Evolutionary conservation across 345 rosid genomes (phyloP).

Genomic region (Dimocarpus longan): DNA sequence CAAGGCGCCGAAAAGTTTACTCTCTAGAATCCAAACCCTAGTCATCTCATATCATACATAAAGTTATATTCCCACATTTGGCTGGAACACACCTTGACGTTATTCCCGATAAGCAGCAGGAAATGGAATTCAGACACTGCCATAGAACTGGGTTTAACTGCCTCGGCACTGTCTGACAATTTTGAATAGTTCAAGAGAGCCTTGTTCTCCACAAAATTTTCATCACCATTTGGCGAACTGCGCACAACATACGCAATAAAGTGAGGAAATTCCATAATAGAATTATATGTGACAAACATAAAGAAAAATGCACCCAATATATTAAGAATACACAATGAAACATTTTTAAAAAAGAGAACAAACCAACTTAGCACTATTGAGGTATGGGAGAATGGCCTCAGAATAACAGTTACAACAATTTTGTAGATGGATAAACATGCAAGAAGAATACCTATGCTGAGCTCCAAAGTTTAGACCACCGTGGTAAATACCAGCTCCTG

Average conservation of each 20-base stretch:
- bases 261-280: slow-evolving; percentile 12
- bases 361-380: not conserved
- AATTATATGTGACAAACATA: not conserved
- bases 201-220: slow-evolving; percentile 97
- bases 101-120: slow-evolving; percentile 88
- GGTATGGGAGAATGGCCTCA: not conserved
- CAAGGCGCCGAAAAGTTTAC: not conserved
- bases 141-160: slow-evolving; percentile 81
- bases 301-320: slow-evolving; percentile 7
- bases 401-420: slow-evolving; percentile 11
- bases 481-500: slow-evolving; percentile 96
- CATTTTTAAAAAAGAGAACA: slow-evolving; percentile 2
- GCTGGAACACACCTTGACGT: slow-evolving; percentile 82
- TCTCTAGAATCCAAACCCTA: not conserved
- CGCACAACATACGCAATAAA: slow-evolving; percentile 29
- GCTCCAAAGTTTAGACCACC: slow-evolving; percentile 97
- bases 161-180: slow-evolving; percentile 71
- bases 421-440: slow-evolving; percentile 20
- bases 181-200: slow-evolving; percentile 86
- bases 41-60: not conserved
- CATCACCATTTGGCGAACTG: slow-evolving; percentile 89
- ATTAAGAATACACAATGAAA: not conserved
- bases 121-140: slow-evolving; percentile 97
- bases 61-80: slow-evolving; percentile 9
- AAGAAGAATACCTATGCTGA: slow-evolving; percentile 71